Percentiles rank a stretch among this genome's conserved stretches.
Conservation (phyloP, 805 yeast genomes). For the Candida suzukii region DNA sequence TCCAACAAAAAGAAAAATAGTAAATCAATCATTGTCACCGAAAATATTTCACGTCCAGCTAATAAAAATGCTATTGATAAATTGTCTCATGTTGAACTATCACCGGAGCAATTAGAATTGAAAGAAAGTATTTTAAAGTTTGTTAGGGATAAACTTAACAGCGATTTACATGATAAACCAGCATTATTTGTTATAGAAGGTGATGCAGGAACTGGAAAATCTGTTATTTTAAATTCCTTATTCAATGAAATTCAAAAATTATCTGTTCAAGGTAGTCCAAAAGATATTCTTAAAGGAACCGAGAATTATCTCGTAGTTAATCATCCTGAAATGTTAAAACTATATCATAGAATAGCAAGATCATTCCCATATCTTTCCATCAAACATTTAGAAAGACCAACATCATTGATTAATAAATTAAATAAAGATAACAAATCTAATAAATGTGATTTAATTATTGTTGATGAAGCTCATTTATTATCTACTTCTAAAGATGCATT, state of each 20-base stretch:
- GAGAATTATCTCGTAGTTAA: slow-evolving; percentile 34
- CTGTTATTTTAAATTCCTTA: slow-evolving; percentile 34
- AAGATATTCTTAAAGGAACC: slow-evolving; percentile 18
- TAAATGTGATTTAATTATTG: slow-evolving; percentile 31
- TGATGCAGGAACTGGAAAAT: slow-evolving; percentile 44
- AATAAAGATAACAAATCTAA: slow-evolving; percentile 18
- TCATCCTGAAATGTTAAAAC: slow-evolving; percentile 41
- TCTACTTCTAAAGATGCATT: slow-evolving; percentile 37
- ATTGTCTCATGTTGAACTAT: slow-evolving; percentile 27
- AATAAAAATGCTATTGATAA: slow-evolving; percentile 26
- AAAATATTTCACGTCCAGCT: background rate
- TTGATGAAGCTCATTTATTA: slow-evolving; percentile 40
- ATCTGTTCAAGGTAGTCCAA: slow-evolving; percentile 9
- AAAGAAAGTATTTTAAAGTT: slow-evolving; percentile 24
- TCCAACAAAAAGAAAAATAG: background rate
- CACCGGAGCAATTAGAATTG: slow-evolving; percentile 29
- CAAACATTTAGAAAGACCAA: slow-evolving; percentile 37
- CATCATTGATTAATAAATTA: slow-evolving; percentile 32
- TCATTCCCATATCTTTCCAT: slow-evolving; percentile 30
- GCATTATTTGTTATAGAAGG: slow-evolving; percentile 37
- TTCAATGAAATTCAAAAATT: slow-evolving; percentile 34
- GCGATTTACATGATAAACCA: slow-evolving; percentile 12
- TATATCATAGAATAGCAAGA: slow-evolving; percentile 32
- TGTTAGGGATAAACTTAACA: slow-evolving; percentile 12
- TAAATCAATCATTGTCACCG: background rate